phyloP scores from a whole-genome alignment of 192 early-diverging fungal genomes.

The Coemansia brasiliensis region DNA sequence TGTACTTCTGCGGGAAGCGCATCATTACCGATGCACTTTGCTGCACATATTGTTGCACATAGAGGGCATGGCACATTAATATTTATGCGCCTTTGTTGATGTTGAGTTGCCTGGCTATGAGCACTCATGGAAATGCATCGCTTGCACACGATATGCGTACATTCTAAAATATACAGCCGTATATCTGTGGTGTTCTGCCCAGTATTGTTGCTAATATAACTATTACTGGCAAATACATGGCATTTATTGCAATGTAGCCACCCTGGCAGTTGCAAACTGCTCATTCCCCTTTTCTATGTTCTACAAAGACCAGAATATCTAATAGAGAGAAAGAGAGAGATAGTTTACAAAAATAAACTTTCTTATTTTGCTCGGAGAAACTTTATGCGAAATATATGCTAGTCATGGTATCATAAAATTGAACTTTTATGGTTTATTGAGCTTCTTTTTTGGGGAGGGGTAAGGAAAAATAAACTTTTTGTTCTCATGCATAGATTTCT shows the following conservation, averaged over 20 bases:
- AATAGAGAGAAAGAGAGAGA: not conserved
- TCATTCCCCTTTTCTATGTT: not conserved
- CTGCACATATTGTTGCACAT: constrained; percentile 30
- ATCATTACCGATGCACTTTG: constrained; percentile 13
- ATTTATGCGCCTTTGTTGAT: not conserved
- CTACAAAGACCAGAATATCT: not conserved
- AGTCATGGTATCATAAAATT: not conserved
- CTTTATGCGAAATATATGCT: constrained; percentile 6
- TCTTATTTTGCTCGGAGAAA: not conserved
- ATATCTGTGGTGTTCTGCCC: not conserved
- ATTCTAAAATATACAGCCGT: constrained; percentile 29
- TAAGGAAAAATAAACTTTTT: not conserved
- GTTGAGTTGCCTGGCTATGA: not conserved
- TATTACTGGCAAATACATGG: constrained; percentile 25
- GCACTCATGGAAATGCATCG: constrained; percentile 9
- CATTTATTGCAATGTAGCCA: constrained; percentile 53
- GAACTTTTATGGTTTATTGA: no score
- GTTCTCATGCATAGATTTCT: not conserved
- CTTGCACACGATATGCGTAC: constrained; percentile 38
- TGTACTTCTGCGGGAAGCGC: constrained; percentile 24
- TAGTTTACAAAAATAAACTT: not conserved
- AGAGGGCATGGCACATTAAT: constrained; percentile 19
- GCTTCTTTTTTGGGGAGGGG: no score
- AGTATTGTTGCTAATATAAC: no score
- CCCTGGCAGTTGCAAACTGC: constrained; percentile 10